A percentile compares a stretch with the other conserved stretches of the same genome.
phyloP scores from a whole-genome alignment of 148 eudicot species.

The Suaeda aralocaspica region DNA sequence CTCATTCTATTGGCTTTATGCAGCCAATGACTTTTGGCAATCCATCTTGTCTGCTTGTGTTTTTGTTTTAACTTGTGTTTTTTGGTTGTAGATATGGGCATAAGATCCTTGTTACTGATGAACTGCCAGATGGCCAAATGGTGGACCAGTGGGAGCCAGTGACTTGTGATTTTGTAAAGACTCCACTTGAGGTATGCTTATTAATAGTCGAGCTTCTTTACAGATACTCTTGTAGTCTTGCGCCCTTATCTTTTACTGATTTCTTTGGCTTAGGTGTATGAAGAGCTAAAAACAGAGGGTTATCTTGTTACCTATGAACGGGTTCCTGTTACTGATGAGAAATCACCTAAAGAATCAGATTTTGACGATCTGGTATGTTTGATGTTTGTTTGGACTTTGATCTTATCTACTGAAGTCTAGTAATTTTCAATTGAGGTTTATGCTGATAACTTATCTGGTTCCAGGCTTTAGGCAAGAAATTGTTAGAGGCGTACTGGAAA shows the following conservation, averaged over 20 bases:
- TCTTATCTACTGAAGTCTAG: not conserved
- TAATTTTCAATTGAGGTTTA: not conserved
- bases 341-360: constrained; percentile 93
- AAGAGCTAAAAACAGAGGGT: constrained; percentile 57
- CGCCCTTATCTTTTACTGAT: constrained; percentile 13
- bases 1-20: not conserved
- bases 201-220: not conserved
- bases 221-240: not conserved
- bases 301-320: constrained; percentile 87
- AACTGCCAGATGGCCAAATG: constrained; percentile 98
- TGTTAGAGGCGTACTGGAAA: too few species aligned
- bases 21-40: not conserved
- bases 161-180: constrained; percentile 67
- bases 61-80: not conserved
- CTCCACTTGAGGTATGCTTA: constrained; percentile 71
- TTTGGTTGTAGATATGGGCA: constrained; percentile 64
- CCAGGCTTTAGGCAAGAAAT: not conserved
- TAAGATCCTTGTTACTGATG: constrained; percentile 95
- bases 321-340: constrained; percentile 92
- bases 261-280: constrained; percentile 61
- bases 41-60: constrained; percentile 8
- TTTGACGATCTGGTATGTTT: constrained; percentile 82
- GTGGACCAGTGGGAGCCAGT: constrained; percentile 99
- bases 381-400: not conserved
- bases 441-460: not conserved